Base-by-base conservation (phyloP, 495 filamentous ascomycete species). In the Trypethelium eluteriae region DNA sequence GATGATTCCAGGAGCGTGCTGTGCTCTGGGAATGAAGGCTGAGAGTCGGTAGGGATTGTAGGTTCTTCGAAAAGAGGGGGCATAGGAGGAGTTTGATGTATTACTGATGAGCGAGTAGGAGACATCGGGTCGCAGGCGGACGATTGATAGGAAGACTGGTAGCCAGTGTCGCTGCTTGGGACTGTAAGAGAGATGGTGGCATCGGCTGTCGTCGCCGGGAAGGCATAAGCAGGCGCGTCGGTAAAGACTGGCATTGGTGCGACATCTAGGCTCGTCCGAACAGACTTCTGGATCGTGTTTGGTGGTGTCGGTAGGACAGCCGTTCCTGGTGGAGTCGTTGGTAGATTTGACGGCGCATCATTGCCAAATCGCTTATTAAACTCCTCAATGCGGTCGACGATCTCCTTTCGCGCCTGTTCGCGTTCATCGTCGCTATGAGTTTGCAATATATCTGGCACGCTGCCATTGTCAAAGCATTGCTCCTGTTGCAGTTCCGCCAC, bases 161-260 rank as follows among this genome's bases (percentile, higher is more conserved):
- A 72, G n/a, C 62, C 62, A 12, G 53, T 53, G 34, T 68, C 70
- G 56, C 36, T 66, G 25, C 9, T 56, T 14, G 41, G 41, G 14
- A 44, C 41, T 14, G 38, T 65, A 62, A 39, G 39, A 35, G 16
- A 16, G 38, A 0, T 14, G 32, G 49, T 64, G 39, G 9, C 35
- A n/a, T 18, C n/a, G 12, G 39, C 65, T 49, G 64, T 16, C 35
- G 64, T 32, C 32, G 14, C 18, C 16, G 57, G 3, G 41, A 65
- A 32, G 18, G 38, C 36, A 62, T 56, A 47, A 5, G 39, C 62
- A 25, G 41, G 25, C 12, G 18, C 50, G 3, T 67, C 32, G 11
- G 10, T 18, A 14, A 57, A 63, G 36, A 75, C 78, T 63, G 79
- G 76, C 67, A 86, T 81, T 39, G 79, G 74, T 66, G 81, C 75